phyloP scores from a whole-genome alignment of 108 stramenopile genomes.

The Cyclostephanos invisitatus region DNA sequence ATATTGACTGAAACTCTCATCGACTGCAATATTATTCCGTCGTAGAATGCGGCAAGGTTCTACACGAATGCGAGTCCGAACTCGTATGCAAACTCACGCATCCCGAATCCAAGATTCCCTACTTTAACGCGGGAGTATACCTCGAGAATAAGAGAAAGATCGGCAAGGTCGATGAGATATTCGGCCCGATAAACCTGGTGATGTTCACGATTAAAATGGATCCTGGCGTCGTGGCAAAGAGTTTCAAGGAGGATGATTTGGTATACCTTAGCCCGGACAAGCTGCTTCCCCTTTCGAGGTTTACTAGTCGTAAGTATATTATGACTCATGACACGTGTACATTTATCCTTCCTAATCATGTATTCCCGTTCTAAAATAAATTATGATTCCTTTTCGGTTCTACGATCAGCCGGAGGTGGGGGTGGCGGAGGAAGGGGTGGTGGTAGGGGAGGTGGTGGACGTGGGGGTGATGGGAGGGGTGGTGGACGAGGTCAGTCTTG shows the following conservation, averaged over 20 bases:
- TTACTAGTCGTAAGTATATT: constrained; percentile 78
- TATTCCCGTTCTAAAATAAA: constrained; percentile 2
- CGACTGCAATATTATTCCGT: background rate
- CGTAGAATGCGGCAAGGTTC: constrained; percentile 71
- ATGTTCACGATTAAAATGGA: constrained; percentile 98
- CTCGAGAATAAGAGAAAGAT: constrained; percentile 98
- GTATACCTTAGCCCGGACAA: constrained; percentile 94
- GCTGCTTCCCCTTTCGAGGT: constrained; percentile 87
- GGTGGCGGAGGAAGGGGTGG: constrained; percentile 74
- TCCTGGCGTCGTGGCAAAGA: constrained; percentile 87
- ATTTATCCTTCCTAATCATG: constrained; percentile 12
- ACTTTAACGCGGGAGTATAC: constrained; percentile 98
- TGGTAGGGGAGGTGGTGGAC: constrained; percentile 58
- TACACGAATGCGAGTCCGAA: constrained; percentile 88
- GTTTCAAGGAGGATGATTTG: constrained; percentile 89
- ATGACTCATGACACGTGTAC: constrained; percentile 12
- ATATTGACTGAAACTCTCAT: background rate
- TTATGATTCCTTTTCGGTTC: constrained; percentile 16
- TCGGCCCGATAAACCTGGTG: constrained; percentile 91
- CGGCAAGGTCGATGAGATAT: constrained; percentile 98
- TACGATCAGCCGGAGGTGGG: constrained; percentile 34
- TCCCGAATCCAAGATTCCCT: constrained; percentile 86
- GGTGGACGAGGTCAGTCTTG: constrained; percentile 42
- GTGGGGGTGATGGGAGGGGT: constrained; percentile 59
- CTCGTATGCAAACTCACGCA: constrained; percentile 77